These are phyloP conservation scores for Suillus variegatus DNA, from an alignment of 768 basidiomycete species.

Conservation along the genomic window DNA sequence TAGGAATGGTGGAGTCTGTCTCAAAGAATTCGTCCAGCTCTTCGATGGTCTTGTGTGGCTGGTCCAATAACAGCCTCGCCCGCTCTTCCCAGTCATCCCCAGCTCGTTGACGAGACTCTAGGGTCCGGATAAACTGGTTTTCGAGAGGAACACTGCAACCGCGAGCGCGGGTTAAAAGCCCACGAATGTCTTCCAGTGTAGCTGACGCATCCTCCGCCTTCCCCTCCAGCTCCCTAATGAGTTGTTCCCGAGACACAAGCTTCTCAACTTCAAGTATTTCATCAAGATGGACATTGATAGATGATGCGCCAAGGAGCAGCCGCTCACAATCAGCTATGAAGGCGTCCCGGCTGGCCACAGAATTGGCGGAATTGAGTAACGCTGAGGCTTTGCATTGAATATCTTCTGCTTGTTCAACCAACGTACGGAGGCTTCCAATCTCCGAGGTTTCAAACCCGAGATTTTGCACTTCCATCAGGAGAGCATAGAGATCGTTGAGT, in stretches of 20 bases:
- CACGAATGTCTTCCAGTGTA: conserved; percentile 76
- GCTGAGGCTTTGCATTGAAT: conserved; percentile 54
- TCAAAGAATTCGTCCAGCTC: conserved; percentile 75
- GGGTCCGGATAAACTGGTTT: conserved; percentile 62
- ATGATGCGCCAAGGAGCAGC: conserved; percentile 67
- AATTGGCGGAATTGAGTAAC: conserved; percentile 47
- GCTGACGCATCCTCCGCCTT: conserved; percentile 66
- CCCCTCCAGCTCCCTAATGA: conserved; percentile 74
- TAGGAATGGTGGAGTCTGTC: conserved; percentile 65
- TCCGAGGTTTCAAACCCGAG: conserved; percentile 88
- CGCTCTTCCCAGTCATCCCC: conserved; percentile 80
- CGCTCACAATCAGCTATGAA: conserved; percentile 72
- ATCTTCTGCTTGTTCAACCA: conserved; percentile 67
- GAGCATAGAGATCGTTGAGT: conserved; percentile 66
- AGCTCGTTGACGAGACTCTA: conserved; percentile 62
- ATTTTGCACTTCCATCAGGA: conserved; percentile 70
- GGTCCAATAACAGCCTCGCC: conserved; percentile 63
- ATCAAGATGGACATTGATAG: conserved; percentile 81
- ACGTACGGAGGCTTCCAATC: conserved; percentile 52
- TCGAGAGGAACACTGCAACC: conserved; percentile 64
- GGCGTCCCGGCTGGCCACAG: conserved; percentile 49
- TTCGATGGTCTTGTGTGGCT: conserved; percentile 72
- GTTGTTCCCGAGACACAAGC: conserved; percentile 77
- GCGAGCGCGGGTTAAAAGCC: conserved; percentile 68
- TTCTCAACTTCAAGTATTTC: conserved; percentile 78